phyloP scores from a whole-genome alignment of 75 land plant species.

The Picea sitchensis region DNA sequence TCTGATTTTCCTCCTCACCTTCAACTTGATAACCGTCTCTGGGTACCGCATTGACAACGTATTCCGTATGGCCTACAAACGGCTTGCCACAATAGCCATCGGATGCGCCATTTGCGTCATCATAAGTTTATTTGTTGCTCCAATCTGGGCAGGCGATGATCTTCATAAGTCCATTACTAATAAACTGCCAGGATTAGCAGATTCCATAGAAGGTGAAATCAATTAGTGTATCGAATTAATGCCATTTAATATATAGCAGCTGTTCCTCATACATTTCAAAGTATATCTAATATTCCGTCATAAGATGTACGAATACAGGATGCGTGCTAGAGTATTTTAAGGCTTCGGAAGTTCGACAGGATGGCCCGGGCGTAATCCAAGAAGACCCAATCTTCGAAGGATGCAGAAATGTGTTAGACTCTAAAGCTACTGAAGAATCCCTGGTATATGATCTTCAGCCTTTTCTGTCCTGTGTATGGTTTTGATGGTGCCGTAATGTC shows the following conservation, averaged over 20 bases:
- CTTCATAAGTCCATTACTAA: conserved; percentile 32
- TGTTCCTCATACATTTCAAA: too few relatives aligned
- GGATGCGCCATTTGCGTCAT: conserved; percentile 39
- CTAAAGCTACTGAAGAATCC: conserved; percentile 45
- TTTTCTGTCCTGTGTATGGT: too few relatives aligned
- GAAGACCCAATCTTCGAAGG: conserved; percentile 12
- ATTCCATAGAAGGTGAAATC: conserved; percentile 28
- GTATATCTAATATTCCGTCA: too few relatives aligned
- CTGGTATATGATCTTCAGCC: conserved; percentile 22
- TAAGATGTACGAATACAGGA: background rate
- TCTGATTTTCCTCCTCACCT: conserved; percentile 58
- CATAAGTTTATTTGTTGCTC: conserved; percentile 37
- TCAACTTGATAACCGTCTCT: conserved; percentile 43
- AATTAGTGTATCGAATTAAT: too few relatives aligned
- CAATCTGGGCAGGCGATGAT: conserved; percentile 68
- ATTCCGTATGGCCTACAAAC: conserved; percentile 21
- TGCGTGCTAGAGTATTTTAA: conserved; percentile 35
- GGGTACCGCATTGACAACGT: conserved; percentile 29
- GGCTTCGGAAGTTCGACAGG: too few relatives aligned
- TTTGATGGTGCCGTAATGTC: background rate
- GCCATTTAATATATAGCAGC: too few relatives aligned
- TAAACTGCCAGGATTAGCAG: conserved; percentile 31
- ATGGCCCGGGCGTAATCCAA: background rate
- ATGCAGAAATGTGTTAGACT: conserved; percentile 38
- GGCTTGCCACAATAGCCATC: conserved; percentile 32